These are phyloP conservation scores for Naganishia liquefaciens DNA, from an alignment of 1,284 basidiomycete genomes.

Conservation along the genomic window DNA sequence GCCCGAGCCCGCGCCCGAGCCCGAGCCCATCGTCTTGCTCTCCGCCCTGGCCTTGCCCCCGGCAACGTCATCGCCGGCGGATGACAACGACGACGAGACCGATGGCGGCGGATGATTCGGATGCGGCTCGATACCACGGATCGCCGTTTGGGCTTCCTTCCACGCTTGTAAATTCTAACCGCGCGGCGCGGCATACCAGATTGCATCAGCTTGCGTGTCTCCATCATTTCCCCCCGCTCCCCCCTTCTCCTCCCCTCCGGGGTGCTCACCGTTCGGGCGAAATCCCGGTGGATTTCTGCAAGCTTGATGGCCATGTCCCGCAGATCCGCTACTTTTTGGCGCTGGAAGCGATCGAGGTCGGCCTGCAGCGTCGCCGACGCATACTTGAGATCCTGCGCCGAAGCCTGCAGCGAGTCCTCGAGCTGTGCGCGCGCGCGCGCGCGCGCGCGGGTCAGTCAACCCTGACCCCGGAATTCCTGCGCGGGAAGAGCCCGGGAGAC, in stretches of 20 bases:
- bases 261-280: conserved; percentile 81
- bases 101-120: conserved; percentile 65
- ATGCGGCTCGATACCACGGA: conserved; percentile 82
- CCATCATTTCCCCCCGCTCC: too few species aligned
- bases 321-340: conserved; percentile 96
- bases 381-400: conserved; percentile 91
- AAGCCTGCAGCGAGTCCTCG: conserved; percentile 84
- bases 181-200: too few species aligned
- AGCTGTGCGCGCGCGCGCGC: too few species aligned
- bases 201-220: conserved; percentile 15
- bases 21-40: too few species aligned
- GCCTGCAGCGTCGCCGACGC: conserved; percentile 94
- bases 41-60: too few species aligned
- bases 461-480: neutral
- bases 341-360: conserved; percentile 95
- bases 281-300: conserved; percentile 87
- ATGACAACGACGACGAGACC: neutral
- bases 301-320: conserved; percentile 88
- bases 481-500: conserved; percentile 35
- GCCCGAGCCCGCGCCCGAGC: too few species aligned
- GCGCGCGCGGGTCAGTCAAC: neutral
- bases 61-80: neutral
- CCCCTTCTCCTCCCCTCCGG: too few species aligned
- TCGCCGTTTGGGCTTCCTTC: conserved; percentile 91
- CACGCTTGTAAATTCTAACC: conserved; percentile 97